phyloP scores from a whole-genome alignment of 2,329 filamentous ascomycete genomes.

The Ambrosiella cleistominuta region DNA sequence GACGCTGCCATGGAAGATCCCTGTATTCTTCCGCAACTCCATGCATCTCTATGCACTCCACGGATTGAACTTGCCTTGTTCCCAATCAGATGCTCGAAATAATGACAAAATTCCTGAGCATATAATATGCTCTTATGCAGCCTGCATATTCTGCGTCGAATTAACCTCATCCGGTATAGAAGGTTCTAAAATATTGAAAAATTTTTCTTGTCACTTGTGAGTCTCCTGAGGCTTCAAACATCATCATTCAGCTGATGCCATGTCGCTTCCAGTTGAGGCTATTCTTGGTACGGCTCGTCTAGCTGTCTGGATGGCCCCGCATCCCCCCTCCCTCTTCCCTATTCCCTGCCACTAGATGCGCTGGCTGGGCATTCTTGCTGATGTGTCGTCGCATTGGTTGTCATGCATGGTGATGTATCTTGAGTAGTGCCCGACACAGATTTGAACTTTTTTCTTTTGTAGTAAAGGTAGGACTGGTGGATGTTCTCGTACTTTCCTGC shows the following conservation, averaged over 20 bases:
- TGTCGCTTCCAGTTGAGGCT: no score
- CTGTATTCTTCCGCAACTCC: background rate
- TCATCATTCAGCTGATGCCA: no score
- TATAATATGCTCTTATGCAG: background rate
- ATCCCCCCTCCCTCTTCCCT: background rate
- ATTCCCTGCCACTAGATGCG: background rate
- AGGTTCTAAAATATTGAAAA: background rate
- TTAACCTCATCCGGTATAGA: background rate
- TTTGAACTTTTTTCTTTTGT: background rate
- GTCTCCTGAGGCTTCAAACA: background rate
- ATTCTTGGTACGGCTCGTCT: no score
- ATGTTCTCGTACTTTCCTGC: background rate
- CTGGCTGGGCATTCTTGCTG: conserved; percentile 2
- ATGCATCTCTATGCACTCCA: background rate
- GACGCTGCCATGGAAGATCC: background rate
- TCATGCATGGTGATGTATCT: conserved; percentile 9
- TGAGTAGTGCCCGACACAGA: background rate
- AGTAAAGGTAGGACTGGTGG: background rate
- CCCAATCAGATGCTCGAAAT: background rate
- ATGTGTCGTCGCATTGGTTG: background rate
- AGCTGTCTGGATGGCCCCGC: background rate
- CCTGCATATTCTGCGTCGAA: background rate
- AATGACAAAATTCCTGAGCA: background rate
- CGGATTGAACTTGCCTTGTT: background rate
- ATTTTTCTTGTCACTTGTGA: background rate